Evolutionary conservation across 257 asterid genomes (phyloP).

Genomic region (Cordia subcordata): DNA sequence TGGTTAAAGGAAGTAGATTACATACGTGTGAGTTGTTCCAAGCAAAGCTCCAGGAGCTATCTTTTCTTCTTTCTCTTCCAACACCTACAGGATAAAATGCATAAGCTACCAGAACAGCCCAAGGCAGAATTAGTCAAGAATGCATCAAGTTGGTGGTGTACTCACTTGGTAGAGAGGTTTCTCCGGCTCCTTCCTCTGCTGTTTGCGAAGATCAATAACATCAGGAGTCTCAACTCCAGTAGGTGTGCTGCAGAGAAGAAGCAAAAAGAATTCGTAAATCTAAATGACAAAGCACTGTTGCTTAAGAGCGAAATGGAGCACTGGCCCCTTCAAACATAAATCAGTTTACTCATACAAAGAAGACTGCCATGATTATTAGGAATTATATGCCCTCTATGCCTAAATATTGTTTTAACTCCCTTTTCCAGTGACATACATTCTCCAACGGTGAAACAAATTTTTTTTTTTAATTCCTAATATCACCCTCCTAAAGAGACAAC

Average conservation of each 20-base stretch:
- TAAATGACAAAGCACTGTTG: not conserved
- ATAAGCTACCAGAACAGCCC: conserved; percentile 1
- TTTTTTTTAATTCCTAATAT: too few species aligned
- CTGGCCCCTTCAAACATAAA: too few species aligned
- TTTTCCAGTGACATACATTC: too few species aligned
- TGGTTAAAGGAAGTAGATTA: conserved; percentile 4
- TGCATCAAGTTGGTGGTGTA: not conserved
- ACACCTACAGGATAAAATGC: conserved; percentile 49
- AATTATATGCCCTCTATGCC: too few species aligned
- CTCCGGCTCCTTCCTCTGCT: conserved; percentile 97
- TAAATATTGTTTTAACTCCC: too few species aligned
- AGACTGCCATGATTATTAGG: too few species aligned
- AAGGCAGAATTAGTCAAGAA: not conserved
- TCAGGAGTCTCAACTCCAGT: conserved; percentile 99
- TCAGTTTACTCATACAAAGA: too few species aligned
- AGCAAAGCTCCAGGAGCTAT: conserved; percentile 78
- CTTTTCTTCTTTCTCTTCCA: conserved; percentile 89
- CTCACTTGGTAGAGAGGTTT: conserved; percentile 88
- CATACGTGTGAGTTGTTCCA: conserved; percentile 82
- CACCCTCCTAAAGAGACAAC: too few species aligned
- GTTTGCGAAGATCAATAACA: conserved; percentile 96
- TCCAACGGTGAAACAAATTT: too few species aligned
- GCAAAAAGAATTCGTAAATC: not conserved
- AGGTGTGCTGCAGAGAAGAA: conserved; percentile 58
- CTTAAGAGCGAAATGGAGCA: not conserved